phyloP scores from a whole-genome alignment of 768 basidiomycete species.

The Trametes villosa region DNA sequence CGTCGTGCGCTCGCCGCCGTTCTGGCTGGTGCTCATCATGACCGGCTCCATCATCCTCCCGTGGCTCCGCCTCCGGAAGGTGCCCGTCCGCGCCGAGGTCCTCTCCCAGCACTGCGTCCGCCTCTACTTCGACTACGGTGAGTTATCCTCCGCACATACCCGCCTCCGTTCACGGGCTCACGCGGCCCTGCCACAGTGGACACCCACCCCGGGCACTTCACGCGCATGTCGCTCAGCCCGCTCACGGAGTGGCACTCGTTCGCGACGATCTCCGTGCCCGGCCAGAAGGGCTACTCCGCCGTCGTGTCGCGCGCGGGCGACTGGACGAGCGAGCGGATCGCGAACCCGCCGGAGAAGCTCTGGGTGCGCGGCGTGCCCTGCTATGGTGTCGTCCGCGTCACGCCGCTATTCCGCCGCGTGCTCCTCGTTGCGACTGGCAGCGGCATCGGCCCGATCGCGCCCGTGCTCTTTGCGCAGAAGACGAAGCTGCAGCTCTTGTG shows the following conservation, averaged over 20 bases:
- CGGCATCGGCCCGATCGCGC: constrained; percentile 60
- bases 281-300: constrained; percentile 29
- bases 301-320: constrained; percentile 51
- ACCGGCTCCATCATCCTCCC: constrained; percentile 58
- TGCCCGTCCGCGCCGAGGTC: constrained; percentile 52
- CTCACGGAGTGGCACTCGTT: constrained; percentile 61
- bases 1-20: constrained; percentile 46
- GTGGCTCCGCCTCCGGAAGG: constrained; percentile 58
- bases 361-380: constrained; percentile 62
- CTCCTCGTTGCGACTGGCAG: constrained; percentile 60
- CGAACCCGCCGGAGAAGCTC: constrained; percentile 52
- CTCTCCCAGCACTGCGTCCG: constrained; percentile 58
- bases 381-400: constrained; percentile 55
- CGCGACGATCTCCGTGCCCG: constrained; percentile 50
- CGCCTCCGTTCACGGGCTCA: background rate
- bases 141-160: constrained; percentile 9
- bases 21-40: constrained; percentile 58
- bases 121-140: constrained; percentile 59
- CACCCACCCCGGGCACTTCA: constrained; percentile 38
- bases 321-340: constrained; percentile 56
- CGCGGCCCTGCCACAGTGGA: constrained; percentile 29
- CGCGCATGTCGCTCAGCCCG: constrained; percentile 43
- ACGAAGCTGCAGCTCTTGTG: constrained; percentile 56
- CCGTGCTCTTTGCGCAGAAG: constrained; percentile 51
- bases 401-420: constrained; percentile 54